Evolutionary conservation across 2,329 filamentous ascomycete species (phyloP).

Genomic region (Penicillium sp.): DNA sequence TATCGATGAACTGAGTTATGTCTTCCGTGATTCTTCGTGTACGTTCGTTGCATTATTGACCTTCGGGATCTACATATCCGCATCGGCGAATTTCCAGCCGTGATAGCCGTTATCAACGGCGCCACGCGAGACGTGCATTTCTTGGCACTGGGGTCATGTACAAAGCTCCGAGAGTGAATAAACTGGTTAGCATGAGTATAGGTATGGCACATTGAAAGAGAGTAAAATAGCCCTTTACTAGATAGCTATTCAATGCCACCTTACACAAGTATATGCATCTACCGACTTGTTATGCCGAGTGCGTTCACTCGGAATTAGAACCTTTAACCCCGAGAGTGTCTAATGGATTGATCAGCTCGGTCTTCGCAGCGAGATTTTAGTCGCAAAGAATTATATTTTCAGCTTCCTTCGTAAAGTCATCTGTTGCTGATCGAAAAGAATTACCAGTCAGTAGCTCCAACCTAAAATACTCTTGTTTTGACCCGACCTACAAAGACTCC

Average conservation of each 20-base stretch:
- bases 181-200: too few species aligned
- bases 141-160: background rate
- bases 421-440: background rate
- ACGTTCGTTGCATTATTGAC: background rate
- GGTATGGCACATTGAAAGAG: too few species aligned
- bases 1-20: too few species aligned
- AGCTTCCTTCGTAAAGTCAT: background rate
- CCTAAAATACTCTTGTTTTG: background rate
- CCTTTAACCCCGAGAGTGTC: slow-evolving; percentile 1
- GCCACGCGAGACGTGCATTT: background rate
- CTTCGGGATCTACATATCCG: background rate
- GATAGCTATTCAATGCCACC: too few species aligned
- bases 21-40: too few species aligned
- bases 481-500: background rate
- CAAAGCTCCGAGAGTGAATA: too few species aligned
- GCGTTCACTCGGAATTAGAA: slow-evolving; percentile 5
- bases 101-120: background rate
- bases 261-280: background rate
- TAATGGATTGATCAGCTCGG: slow-evolving; percentile 23
- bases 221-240: too few species aligned
- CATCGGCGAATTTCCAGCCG: background rate
- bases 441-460: background rate
- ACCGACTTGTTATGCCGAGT: background rate
- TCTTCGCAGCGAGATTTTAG: background rate
- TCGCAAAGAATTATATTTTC: background rate